These are phyloP conservation scores for Cucumis sativus DNA, from an alignment of 306 rosid genomes.

Conservation along the genomic window DNA sequence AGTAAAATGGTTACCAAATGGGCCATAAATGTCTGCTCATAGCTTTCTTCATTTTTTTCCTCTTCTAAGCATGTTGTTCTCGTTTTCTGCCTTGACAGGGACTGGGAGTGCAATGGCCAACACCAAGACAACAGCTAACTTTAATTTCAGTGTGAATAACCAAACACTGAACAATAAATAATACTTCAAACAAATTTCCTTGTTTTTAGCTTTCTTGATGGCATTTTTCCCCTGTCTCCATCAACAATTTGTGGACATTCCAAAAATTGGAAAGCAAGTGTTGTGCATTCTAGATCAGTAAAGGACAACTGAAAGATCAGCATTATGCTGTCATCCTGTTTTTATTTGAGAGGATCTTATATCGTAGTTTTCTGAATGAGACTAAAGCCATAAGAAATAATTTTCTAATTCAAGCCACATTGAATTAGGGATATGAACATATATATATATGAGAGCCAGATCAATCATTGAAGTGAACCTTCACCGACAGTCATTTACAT, in stretches of 20 bases:
- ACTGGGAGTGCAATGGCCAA: neutral
- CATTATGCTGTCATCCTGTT: neutral
- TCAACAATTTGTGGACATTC: neutral
- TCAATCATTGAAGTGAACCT: neutral
- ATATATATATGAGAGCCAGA: neutral
- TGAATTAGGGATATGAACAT: neutral
- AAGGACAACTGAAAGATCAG: neutral
- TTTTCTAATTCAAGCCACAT: neutral
- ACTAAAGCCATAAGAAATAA: neutral
- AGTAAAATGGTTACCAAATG: no score
- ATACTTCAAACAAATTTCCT: neutral
- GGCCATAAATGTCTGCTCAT: neutral
- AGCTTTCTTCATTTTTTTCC: neutral
- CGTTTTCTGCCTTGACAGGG: neutral
- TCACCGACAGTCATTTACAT: neutral
- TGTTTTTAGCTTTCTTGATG: neutral
- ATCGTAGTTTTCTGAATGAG: neutral
- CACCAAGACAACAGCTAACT: neutral
- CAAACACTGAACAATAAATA: neutral
- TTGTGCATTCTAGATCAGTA: neutral
- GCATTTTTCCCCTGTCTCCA: neutral
- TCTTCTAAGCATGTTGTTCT: neutral
- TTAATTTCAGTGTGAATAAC: neutral
- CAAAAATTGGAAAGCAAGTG: neutral
- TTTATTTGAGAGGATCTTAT: neutral